phyloP scores from a whole-genome alignment of 495 filamentous ascomycete species.

The Delitschia confertaspora region DNA sequence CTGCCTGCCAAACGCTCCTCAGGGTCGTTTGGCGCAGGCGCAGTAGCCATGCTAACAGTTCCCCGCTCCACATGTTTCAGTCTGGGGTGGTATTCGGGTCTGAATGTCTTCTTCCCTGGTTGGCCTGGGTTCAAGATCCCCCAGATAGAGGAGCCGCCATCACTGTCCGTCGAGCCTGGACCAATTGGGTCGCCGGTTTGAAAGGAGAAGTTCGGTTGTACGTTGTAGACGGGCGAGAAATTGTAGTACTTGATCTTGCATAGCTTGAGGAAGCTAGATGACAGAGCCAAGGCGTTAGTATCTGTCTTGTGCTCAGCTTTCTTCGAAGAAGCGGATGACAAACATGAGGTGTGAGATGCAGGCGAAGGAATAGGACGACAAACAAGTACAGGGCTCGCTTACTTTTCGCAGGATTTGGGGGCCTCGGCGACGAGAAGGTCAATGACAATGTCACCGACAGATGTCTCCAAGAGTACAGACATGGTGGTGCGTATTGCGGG shows the following conservation, averaged over 20 bases:
- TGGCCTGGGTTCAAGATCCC: slow-evolving; percentile 56
- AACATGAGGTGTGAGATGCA: slow-evolving; percentile 10
- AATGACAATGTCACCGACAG: slow-evolving; percentile 84
- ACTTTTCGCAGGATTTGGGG: slow-evolving; percentile 89
- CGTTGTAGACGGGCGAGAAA: slow-evolving; percentile 77
- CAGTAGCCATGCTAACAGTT: slow-evolving; percentile 91
- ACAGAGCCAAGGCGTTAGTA: slow-evolving; percentile 44
- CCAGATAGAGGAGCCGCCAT: slow-evolving; percentile 91
- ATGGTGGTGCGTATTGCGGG: slow-evolving; percentile 35
- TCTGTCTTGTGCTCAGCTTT: slow-evolving; percentile 34
- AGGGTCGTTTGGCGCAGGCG: slow-evolving; percentile 62
- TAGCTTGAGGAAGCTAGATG: slow-evolving; percentile 82
- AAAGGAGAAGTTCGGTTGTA: slow-evolving; percentile 88
- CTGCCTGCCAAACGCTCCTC: slow-evolving; percentile 74
- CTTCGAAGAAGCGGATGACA: slow-evolving; percentile 29
- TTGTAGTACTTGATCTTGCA: slow-evolving; percentile 99
- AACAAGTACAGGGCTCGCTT: slow-evolving; percentile 33
- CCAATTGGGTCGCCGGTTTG: slow-evolving; percentile 91
- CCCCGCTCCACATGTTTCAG: slow-evolving; percentile 78
- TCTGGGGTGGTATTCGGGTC: slow-evolving; percentile 72
- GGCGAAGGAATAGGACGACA: slow-evolving; percentile 12
- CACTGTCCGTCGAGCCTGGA: slow-evolving; percentile 67
- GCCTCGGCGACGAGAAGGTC: slow-evolving; percentile 81
- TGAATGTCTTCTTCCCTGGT: slow-evolving; percentile 65
- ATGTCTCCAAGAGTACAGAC: slow-evolving; percentile 85